Evolutionary conservation across 202 grass and related monocot genomes (phyloP).

Genomic region (Elaeis oleifera): DNA sequence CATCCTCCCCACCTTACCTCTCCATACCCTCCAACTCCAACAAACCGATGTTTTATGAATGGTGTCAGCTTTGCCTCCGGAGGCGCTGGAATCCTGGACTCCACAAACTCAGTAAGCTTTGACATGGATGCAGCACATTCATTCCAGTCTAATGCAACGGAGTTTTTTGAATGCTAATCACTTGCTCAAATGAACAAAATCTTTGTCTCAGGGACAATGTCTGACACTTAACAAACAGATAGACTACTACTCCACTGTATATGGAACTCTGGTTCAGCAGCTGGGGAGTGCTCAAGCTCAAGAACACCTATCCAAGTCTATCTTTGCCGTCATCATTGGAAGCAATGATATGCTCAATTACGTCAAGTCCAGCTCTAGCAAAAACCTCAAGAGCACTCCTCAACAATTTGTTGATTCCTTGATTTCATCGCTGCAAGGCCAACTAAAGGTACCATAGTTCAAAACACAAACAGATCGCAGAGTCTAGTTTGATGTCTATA

Average conservation of each 20-base stretch:
- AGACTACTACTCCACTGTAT: conserved; percentile 24
- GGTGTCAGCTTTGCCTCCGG: conserved; percentile 74
- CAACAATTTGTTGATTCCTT: conserved; percentile 43
- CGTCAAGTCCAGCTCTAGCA: conserved; percentile 6
- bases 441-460: conserved; percentile 34
- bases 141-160: neutral
- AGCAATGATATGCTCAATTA: conserved; percentile 58
- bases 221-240: conserved; percentile 59
- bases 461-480: too few relatives aligned
- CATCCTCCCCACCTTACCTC: conserved; percentile 45
- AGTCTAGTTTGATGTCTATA: too few relatives aligned
- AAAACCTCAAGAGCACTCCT: conserved; percentile 13
- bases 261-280: conserved; percentile 28
- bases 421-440: conserved; percentile 30
- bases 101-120: conserved; percentile 44
- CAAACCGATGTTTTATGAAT: conserved; percentile 6
- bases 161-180: neutral
- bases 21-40: conserved; percentile 25
- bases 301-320: conserved; percentile 37
- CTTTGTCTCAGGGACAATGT: conserved; percentile 35
- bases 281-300: conserved; percentile 20
- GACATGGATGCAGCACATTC: neutral
- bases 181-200: neutral
- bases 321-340: conserved; percentile 56
- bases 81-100: conserved; percentile 41